phyloP scores from a whole-genome alignment of 306 rosid species.

The Corylus americana region DNA sequence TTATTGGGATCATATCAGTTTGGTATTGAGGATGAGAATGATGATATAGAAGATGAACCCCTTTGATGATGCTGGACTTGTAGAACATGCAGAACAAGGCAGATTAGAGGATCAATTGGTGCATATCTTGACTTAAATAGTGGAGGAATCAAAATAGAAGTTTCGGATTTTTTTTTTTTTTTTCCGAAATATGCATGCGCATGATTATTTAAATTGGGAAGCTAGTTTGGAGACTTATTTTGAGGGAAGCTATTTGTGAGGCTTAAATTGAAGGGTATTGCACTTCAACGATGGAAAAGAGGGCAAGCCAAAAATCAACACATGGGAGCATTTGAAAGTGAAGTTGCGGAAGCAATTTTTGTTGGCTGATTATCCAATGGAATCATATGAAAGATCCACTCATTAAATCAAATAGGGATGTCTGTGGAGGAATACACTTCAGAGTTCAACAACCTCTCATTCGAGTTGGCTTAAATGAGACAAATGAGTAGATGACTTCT shows the following conservation, averaged over 20 bases:
- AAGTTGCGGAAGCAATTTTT: background rate
- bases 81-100: background rate
- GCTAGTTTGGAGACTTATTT: no score
- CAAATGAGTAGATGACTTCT: background rate
- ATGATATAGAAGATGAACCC: background rate
- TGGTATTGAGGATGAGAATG: background rate
- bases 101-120: background rate
- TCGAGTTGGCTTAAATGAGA: background rate
- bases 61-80: background rate
- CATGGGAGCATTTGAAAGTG: no score
- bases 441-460: background rate
- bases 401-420: no score
- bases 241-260: no score
- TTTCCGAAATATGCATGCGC: background rate
- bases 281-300: no score
- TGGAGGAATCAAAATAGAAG: background rate
- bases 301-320: no score
- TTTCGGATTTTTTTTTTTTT: background rate
- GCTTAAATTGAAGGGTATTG: no score
- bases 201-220: no score
- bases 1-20: no score
- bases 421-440: background rate
- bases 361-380: background rate
- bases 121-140: background rate
- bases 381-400: background rate